A percentile compares a stretch with the other conserved stretches of the same genome.
Conservation (phyloP, 352 stramenopile genomes). For the Phytophthora lateralis region DNA sequence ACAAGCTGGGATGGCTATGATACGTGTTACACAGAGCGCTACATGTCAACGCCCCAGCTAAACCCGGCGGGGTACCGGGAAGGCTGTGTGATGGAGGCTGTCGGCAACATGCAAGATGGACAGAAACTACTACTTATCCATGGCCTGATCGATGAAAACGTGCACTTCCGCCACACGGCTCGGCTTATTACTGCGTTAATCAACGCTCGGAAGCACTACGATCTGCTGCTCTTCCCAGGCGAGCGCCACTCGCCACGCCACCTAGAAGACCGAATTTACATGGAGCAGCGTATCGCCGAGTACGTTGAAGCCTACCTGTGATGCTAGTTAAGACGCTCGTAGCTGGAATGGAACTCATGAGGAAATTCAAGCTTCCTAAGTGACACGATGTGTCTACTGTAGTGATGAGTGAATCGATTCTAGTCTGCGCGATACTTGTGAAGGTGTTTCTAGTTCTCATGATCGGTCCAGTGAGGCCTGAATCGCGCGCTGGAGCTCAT, state of each 20-base stretch:
- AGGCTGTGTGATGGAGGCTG: conserved; percentile 93
- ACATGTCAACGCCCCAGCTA: conserved; percentile 95
- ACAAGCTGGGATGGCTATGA: conserved; percentile 99
- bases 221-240: conserved; percentile 96
- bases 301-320: conserved; percentile 84
- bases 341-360: conserved; percentile 11
- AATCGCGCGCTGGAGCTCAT: conserved; percentile 83
- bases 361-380: too few relatives aligned
- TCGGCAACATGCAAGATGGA: conserved; percentile 87
- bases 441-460: conserved; percentile 18
- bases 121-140: conserved; percentile 96
- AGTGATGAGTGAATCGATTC: conserved; percentile 20
- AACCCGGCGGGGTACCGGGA: conserved; percentile 93
- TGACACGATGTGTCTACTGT: conserved; percentile 18
- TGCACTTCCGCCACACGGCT: conserved; percentile 98
- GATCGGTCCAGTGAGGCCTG: conserved; percentile 71
- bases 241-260: conserved; percentile 96
- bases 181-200: conserved; percentile 97
- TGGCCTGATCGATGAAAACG: conserved; percentile 98
- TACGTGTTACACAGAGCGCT: conserved; percentile 98
- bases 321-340: conserved; percentile 8
- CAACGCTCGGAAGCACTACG: conserved; percentile 93
- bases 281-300: conserved; percentile 94
- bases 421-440: too few relatives aligned
- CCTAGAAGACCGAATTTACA: conserved; percentile 93